Evolutionary conservation across 768 basidiomycete genomes (phyloP).

Genomic region (Bullera alba): DNA sequence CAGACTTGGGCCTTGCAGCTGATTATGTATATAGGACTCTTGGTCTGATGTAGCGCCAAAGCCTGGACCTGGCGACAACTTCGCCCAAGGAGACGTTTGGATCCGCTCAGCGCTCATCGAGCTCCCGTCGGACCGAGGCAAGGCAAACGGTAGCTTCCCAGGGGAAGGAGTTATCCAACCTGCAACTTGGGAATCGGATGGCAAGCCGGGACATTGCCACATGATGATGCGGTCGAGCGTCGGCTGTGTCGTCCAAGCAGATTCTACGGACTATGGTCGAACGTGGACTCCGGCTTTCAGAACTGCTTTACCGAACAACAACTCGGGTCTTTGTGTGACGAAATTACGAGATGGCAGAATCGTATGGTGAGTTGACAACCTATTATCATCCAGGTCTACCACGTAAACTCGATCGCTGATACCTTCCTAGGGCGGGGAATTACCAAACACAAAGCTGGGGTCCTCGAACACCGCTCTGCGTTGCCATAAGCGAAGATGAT

Average conservation of each 20-base stretch:
- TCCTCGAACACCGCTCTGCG: conserved; percentile 12
- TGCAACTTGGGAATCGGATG: conserved; percentile 1
- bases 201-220: not conserved
- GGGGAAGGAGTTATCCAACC: conserved; percentile 22
- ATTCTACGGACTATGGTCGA: conserved; percentile 14
- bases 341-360: not conserved
- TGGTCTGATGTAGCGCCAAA: conserved; percentile 14
- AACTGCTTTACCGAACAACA: conserved; percentile 13
- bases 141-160: conserved; percentile 5
- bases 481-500: conserved; percentile 8
- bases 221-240: conserved; percentile 9
- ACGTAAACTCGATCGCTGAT: no score
- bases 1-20: not conserved
- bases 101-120: conserved; percentile 1
- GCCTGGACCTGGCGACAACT: conserved; percentile 1
- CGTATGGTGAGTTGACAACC: not conserved
- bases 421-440: not conserved
- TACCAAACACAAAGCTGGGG: conserved; percentile 10
- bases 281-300: conserved; percentile 11
- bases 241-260: conserved; percentile 5
- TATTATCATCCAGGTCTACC: not conserved
- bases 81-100: conserved; percentile 11
- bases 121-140: conserved; percentile 11
- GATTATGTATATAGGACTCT: conserved; percentile 7
- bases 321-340: conserved; percentile 10